Evolutionary conservation across 768 basidiomycete genomes (phyloP).

Genomic region (Tricholoma saponaceum): DNA sequence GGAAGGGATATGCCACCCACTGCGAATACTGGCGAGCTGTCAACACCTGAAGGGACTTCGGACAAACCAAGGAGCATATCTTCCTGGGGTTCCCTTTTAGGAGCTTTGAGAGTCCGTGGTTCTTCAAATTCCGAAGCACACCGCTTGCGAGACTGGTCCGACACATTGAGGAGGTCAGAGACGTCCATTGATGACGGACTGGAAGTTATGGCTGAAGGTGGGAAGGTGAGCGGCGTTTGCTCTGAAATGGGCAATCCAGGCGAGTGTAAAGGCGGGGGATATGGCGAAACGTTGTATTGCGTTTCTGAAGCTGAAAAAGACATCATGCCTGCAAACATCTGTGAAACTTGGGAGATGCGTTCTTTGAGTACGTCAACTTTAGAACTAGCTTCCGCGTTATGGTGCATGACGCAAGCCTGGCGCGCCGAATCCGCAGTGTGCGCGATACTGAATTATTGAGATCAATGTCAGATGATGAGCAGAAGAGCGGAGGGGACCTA

Average conservation of each 20-base stretch:
- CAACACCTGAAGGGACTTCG: slow-evolving; percentile 11
- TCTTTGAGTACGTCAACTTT: slow-evolving; percentile 55
- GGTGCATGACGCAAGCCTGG: slow-evolving; percentile 40
- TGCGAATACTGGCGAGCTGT: slow-evolving; percentile 10
- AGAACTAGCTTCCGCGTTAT: slow-evolving; percentile 41
- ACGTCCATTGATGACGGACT: slow-evolving; percentile 20
- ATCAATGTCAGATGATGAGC: slow-evolving; percentile 7
- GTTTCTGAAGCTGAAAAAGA: slow-evolving; percentile 21
- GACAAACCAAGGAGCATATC: slow-evolving; percentile 30
- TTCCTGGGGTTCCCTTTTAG: slow-evolving; percentile 47
- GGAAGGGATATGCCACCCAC: slow-evolving; percentile 11
- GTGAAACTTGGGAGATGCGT: slow-evolving; percentile 48
- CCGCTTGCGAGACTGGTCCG: slow-evolving; percentile 40
- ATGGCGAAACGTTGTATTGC: slow-evolving; percentile 5
- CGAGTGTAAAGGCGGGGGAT: slow-evolving; percentile 13
- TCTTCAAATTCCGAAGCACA: slow-evolving; percentile 41
- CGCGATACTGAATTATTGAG: slow-evolving; percentile 44
- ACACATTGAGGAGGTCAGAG: slow-evolving; percentile 18
- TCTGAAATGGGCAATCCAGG: slow-evolving; percentile 12
- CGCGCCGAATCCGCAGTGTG: slow-evolving; percentile 57
- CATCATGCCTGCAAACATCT: slow-evolving; percentile 44
- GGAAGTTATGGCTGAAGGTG: slow-evolving; percentile 9
- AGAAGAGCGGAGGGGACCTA: slow-evolving; percentile 26
- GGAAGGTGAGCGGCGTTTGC: slow-evolving; percentile 13
- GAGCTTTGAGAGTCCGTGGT: slow-evolving; percentile 38